phyloP scores from a whole-genome alignment of 1,139 yeast species.

The Zygoascus sp. region DNA sequence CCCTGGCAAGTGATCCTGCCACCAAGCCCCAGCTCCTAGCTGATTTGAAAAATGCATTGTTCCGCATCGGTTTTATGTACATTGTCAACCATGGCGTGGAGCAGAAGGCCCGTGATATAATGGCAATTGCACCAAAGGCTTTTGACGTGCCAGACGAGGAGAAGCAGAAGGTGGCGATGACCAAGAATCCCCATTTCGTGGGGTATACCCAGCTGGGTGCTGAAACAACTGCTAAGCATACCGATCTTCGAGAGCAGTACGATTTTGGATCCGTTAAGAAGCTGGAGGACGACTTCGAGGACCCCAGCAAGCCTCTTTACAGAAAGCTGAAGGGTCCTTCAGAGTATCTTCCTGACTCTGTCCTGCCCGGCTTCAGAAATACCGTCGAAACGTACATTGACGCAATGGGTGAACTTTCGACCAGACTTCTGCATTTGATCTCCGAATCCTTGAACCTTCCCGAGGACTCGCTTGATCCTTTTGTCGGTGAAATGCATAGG shows the following conservation, averaged over 20 bases:
- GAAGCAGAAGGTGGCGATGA: slow-evolving; percentile 55
- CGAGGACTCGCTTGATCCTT: slow-evolving; percentile 43
- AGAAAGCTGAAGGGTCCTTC: slow-evolving; percentile 62
- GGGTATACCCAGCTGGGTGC: slow-evolving; percentile 66
- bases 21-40: slow-evolving; percentile 44
- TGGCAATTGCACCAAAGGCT: slow-evolving; percentile 44
- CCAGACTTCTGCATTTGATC: slow-evolving; percentile 43
- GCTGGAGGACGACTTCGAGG: slow-evolving; percentile 13
- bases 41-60: slow-evolving; percentile 50
- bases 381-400: slow-evolving; percentile 44
- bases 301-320: slow-evolving; percentile 49
- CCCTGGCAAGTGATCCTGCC: slow-evolving; percentile 33
- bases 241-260: slow-evolving; percentile 66
- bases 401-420: slow-evolving; percentile 46
- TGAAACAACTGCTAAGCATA: slow-evolving; percentile 56
- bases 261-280: slow-evolving; percentile 62
- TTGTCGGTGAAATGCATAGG: slow-evolving; percentile 43
- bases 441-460: slow-evolving; percentile 54
- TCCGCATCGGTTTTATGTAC: slow-evolving; percentile 59
- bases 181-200: slow-evolving; percentile 58
- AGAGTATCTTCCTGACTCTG: slow-evolving; percentile 49
- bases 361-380: slow-evolving; percentile 49
- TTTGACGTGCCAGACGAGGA: slow-evolving; percentile 51
- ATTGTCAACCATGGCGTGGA: slow-evolving; percentile 47
- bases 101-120: slow-evolving; percentile 41